A percentile compares a stretch with the other conserved stretches of the same genome.
Evolutionary conservation across 805 yeast genomes (phyloP).

Genomic region (Scheffersomyces stipitis): DNA sequence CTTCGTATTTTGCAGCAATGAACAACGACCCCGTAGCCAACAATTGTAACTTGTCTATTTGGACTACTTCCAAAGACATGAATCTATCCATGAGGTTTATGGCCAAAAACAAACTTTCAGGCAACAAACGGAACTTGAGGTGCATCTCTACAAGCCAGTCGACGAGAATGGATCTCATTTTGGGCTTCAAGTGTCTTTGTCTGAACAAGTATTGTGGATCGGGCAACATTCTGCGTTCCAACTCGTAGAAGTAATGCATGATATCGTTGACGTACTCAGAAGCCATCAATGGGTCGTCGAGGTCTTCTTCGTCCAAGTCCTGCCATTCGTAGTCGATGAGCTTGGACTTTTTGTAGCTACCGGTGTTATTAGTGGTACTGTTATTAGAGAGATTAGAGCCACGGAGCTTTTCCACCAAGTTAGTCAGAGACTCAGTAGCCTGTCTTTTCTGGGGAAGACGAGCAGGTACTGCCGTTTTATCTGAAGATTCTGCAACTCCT

Average conservation of each 20-base stretch:
- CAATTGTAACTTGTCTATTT: constrained; percentile 77
- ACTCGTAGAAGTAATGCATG: constrained; percentile 71
- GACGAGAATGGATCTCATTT: constrained; percentile 82
- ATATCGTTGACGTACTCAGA: constrained; percentile 89
- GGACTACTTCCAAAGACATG: constrained; percentile 70
- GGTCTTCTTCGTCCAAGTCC: constrained; percentile 69
- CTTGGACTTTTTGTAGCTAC: constrained; percentile 36
- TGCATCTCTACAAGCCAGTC: constrained; percentile 95
- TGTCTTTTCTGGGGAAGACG: constrained; percentile 50
- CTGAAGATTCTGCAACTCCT: constrained; percentile 1
- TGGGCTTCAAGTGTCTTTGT: constrained; percentile 70
- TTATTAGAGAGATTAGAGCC: constrained; percentile 1
- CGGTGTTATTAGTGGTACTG: constrained; percentile 7
- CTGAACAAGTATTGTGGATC: constrained; percentile 64
- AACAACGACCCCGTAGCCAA: constrained; percentile 83
- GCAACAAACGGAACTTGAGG: constrained; percentile 73
- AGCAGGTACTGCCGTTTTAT: constrained; percentile 21
- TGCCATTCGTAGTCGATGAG: constrained; percentile 59
- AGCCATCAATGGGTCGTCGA: constrained; percentile 80
- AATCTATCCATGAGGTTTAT: constrained; percentile 87
- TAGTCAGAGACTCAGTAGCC: constrained; percentile 56
- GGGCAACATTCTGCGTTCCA: constrained; percentile 74
- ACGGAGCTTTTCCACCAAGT: constrained; percentile 35
- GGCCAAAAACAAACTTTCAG: constrained; percentile 82
- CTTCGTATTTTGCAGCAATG: constrained; percentile 92